Evolutionary conservation across 2,329 filamentous ascomycete species (phyloP).

Genomic region (Fonsecaea monophora): DNA sequence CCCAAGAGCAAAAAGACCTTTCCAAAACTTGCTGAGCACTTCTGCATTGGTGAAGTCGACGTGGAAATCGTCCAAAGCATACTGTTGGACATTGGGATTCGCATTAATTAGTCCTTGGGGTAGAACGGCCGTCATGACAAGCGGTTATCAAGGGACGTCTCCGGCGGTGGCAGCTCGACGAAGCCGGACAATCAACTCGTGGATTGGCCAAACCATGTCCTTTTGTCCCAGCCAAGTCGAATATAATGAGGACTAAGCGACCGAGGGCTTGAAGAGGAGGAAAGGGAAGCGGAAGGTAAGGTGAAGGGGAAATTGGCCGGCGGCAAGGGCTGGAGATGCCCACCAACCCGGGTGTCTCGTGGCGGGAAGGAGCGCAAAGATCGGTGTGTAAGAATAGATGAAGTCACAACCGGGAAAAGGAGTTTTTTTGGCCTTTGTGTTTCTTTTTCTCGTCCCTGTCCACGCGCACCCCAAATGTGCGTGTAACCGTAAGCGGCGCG

Average conservation of each 20-base stretch:
- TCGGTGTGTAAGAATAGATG: slow-evolving; percentile 16
- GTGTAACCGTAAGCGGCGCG: slow-evolving; percentile 14
- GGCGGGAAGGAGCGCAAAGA: slow-evolving; percentile 16
- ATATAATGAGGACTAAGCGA: background rate
- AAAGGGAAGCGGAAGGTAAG: slow-evolving; percentile 8
- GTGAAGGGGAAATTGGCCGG: slow-evolving; percentile 3
- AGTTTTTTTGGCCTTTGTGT: slow-evolving; percentile 14
- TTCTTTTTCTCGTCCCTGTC: slow-evolving; percentile 6
- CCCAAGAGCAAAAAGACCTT: slow-evolving; percentile 48
- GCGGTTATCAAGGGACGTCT: slow-evolving; percentile 22
- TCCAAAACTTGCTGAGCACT: slow-evolving; percentile 55
- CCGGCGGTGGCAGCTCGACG: slow-evolving; percentile 25
- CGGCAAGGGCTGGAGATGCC: slow-evolving; percentile 14
- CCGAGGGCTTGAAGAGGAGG: background rate
- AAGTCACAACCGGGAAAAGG: slow-evolving; percentile 7
- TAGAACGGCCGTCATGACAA: slow-evolving; percentile 37
- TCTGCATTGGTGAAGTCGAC: slow-evolving; percentile 33
- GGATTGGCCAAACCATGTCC: slow-evolving; percentile 29
- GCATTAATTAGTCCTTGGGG: slow-evolving; percentile 33
- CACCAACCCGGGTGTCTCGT: slow-evolving; percentile 10
- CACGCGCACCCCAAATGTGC: slow-evolving; percentile 5
- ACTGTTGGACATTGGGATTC: slow-evolving; percentile 25
- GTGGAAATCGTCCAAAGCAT: slow-evolving; percentile 18
- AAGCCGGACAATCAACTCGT: slow-evolving; percentile 23
- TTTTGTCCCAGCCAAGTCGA: slow-evolving; percentile 13